Evolutionary conservation across 495 filamentous ascomycete species (phyloP), one percentile per base, ranked within the genome.

Genomic region (Penicillium argentinense): DNA sequence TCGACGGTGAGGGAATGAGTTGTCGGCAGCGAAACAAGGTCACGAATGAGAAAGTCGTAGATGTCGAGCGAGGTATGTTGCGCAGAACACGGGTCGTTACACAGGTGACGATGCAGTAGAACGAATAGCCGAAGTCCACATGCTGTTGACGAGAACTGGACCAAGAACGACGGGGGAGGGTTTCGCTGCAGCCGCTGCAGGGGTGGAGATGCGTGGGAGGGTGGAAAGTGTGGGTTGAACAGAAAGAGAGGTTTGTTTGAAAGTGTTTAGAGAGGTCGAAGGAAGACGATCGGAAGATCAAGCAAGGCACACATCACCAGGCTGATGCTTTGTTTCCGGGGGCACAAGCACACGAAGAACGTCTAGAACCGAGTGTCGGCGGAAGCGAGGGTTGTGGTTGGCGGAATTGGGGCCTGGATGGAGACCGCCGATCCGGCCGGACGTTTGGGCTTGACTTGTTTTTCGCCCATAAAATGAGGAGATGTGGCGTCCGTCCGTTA

Each of bases 81-180:
- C 51, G 64, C 64, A 68, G 53, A 62, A 59, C 52, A 63, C 41
- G 42, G 44, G 32, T 54, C 41, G 60, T 73, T 71, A 73, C 67
- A 68, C 66, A 54, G 49, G 54, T 42, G 50, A 67, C 30, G 46
- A 41, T 56, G 49, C 56, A 52, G 57, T 36, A 48, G 57, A 54
- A 57, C 66, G 60, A 73, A 72, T 73, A 57, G 54, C 56, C 58
- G 62, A 61, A 53, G 49, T 57, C 63, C 70, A 73, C 70, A 73
- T 73, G 68, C 70, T 72, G 63, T 47, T 47, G 39, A 32, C 26
- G 29, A 33, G 34, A 42, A 57, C 34, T 21, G 33, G 37, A 39
- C 45, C 42, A 36, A 43, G 22, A 30, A 45, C 39, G 45, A 42
- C 26, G 40, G 25, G 28, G 46, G 47, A 36, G 39, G 39, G 45